Base-by-base conservation (phyloP, 768 basidiomycete species). In the Suillus clintonianus region DNA sequence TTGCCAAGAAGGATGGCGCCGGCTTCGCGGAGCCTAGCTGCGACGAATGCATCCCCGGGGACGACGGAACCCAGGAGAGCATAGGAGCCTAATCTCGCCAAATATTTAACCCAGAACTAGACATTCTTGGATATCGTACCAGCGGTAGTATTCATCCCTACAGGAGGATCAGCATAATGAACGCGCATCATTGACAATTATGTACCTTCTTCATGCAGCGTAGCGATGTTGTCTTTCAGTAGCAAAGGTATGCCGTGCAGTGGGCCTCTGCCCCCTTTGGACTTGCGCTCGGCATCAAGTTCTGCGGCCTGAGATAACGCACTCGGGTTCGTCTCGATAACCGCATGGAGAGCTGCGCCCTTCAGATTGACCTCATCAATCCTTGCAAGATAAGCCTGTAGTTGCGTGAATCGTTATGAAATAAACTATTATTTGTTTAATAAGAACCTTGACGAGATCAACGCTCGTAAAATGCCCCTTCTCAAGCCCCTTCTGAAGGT, bases 311-410 rank as follows among this genome's bases (percentile, higher is more conserved):
- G 80, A 14, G 58, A 64, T 22, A 89, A 73, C 8, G 86, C 88
- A 9, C 78, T 80, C 0, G 86, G 85, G 64, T 86, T 90, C 10
- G 78, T 77, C 70, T 90, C 89, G 37, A 89, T 76, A 17, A 90
- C 80, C 5, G 88, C 88, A 6, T 85, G 85, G 27, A 89, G 76
- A 43, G 74, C 76, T 8, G 87, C 81, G 0, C 88, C 87, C 62
- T 85, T 75, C 32, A 83, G 65, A 68, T 90, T 89, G 24, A 89
- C 89, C 67, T 89, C 87, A 14, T 87, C 85, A 36, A 89, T 88
- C 1, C 88, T 81, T 10, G 85, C 82, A 66, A 89, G 79, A 70
- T 90, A 89, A 2, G 86, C 86, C 88, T 90, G 65, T 11, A 34
- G 10, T 62, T 37, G 11, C 15, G 9, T 10, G 36, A 59, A 56